Percentiles rank a stretch among this genome's conserved stretches.
Evolutionary conservation across 225 moss, liverwort and hornwort genomes (phyloP).

Genomic region (Neckera pumila): DNA sequence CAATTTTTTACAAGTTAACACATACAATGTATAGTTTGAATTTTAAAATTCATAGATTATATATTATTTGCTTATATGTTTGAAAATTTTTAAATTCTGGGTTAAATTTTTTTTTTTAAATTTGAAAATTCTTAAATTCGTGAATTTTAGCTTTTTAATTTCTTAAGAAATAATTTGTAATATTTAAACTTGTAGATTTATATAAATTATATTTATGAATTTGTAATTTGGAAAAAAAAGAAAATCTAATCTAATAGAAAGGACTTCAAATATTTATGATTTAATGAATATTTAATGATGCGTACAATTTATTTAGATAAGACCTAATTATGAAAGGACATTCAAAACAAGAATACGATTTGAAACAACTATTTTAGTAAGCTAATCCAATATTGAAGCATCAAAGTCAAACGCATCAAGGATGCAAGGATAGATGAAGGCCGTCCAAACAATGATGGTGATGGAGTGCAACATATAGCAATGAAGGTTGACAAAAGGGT

Average conservation of each 20-base stretch:
- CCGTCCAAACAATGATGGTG: fast-evolving
- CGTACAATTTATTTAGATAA: background rate
- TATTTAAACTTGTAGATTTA: background rate
- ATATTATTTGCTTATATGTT: no score
- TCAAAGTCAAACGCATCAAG: background rate
- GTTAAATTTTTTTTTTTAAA: no score
- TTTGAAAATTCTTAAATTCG: background rate
- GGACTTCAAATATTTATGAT: background rate
- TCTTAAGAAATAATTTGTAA: background rate
- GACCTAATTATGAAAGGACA: background rate
- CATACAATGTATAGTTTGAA: background rate
- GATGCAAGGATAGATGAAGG: background rate
- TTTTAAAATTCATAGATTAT: background rate
- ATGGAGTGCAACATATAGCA: background rate
- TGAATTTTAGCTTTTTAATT: no score
- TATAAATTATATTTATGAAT: background rate
- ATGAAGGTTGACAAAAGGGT: background rate
- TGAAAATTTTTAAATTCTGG: no score
- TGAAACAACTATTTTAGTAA: background rate
- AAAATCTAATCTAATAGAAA: background rate
- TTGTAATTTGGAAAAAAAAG: background rate
- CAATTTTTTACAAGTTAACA: fast-evolving
- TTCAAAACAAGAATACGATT: background rate
- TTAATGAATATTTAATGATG: background rate
- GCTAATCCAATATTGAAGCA: background rate